A percentile compares a stretch with the other conserved stretches of the same genome.
phyloP scores from a whole-genome alignment of 192 early-diverging fungal genomes.

The Phycomyces nitens region DNA sequence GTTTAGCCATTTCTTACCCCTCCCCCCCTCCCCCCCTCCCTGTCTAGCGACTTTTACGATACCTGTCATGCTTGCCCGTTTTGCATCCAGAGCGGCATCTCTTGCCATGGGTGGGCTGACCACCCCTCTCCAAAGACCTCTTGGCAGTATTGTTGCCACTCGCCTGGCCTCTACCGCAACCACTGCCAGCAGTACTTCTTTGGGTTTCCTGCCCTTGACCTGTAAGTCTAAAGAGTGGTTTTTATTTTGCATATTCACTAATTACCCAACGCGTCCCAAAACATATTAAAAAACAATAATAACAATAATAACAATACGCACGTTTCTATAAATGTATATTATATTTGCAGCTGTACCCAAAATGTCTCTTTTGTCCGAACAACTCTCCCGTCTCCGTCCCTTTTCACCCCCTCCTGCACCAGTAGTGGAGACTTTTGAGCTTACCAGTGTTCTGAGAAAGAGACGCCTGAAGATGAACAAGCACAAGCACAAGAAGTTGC shows the following conservation, averaged over 20 bases:
- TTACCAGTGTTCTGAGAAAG: constrained; percentile 80
- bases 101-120: neutral
- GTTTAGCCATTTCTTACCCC: neutral
- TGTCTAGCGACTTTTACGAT: too few species aligned
- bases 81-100: neutral
- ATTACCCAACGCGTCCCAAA: too few species aligned
- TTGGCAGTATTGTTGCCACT: too few species aligned
- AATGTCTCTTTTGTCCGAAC: constrained; percentile 10
- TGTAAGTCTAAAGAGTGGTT: too few species aligned
- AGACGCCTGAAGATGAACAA: constrained; percentile 94
- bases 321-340: too few species aligned
- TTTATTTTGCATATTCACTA: too few species aligned
- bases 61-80: neutral
- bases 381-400: constrained; percentile 22
- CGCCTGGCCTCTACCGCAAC: neutral
- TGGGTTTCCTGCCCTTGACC: neutral
- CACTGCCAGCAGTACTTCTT: neutral
- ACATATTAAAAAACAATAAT: too few species aligned
- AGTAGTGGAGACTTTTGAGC: constrained; percentile 37
- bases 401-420: constrained; percentile 19
- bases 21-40: neutral
- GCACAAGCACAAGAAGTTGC: constrained; percentile 90
- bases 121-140: too few species aligned
- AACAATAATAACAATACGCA: too few species aligned
- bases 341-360: too few species aligned